Evolutionary conservation across 2,329 filamentous ascomycete species (phyloP).

Genomic region (Thermothelomyces thermophilus): DNA sequence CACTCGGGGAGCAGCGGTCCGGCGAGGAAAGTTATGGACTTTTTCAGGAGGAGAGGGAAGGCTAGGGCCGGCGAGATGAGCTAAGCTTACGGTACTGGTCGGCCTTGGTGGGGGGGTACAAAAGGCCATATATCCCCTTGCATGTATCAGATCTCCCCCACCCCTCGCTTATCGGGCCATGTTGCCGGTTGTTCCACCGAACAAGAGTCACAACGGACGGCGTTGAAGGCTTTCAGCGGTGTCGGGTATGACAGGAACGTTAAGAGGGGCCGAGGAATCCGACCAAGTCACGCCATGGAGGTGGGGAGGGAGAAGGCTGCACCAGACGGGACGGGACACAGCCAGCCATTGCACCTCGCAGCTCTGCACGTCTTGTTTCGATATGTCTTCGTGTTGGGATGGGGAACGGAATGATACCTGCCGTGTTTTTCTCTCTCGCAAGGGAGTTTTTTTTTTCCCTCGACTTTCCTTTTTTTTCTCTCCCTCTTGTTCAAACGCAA

Average conservation of each 20-base stretch:
- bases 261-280: neutral
- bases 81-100: constrained; percentile 37
- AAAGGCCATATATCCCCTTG: neutral
- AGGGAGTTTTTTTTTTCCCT: neutral
- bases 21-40: constrained; percentile 94
- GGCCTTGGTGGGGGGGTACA: neutral
- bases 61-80: constrained; percentile 57
- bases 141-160: neutral
- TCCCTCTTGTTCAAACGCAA: constrained; percentile 1
- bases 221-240: too few relatives aligned
- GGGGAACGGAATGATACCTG: constrained; percentile 2
- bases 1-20: constrained; percentile 80
- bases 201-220: too few relatives aligned
- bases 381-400: neutral
- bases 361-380: neutral
- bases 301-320: neutral
- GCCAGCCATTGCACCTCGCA: neutral
- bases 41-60: constrained; percentile 83
- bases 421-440: neutral
- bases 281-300: too few relatives aligned
- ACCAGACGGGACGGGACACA: neutral
- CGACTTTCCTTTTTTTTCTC: neutral
- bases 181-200: too few relatives aligned
- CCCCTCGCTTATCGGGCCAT: too few relatives aligned
- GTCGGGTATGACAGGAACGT: neutral